Evolutionary conservation across 2,329 filamentous ascomycete species (phyloP), one percentile per base, ranked within the genome.

Genomic region (Colletotrichum zoysiae): DNA sequence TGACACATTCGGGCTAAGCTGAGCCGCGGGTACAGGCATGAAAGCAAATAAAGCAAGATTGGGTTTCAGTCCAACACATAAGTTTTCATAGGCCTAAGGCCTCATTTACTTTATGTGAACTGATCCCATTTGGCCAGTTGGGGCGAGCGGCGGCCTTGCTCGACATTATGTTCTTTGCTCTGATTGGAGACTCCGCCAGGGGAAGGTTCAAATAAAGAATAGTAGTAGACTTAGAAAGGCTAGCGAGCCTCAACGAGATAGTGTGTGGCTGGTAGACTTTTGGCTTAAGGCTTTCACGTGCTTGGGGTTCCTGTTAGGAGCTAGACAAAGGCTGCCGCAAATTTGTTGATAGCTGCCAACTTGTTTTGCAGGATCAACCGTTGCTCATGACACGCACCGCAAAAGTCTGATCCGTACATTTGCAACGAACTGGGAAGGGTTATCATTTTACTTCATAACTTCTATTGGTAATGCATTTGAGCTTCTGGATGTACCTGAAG

Each of bases 41-140:
- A 20, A 4, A 48, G 42, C 1, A 7, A 23, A 33, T 23, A 44
- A 14, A 12, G 56, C 18, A 35, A 16, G 4, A 26, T 9, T 30
- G 12, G 23, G 42, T 35, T 48, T 30, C 33, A 50, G 18, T 42
- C 6, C 2, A 23, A 8, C 30, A 35, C 12, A 11, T 11, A 35
- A 23, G 35, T 14, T 51, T 35, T 23, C 2, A 33, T 30, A 57
- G 30, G 30, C 20, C 4, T 12, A 53, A 38, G 46, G 35, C 5
- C 14, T 30, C 38, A 42, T 35, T 33, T 16, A 9, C 16, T 8
- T 5, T 3, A 16, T 61, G 3, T 23, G 33, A 30, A 30, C 42
- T 61, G 64, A 44, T 62, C 63, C 42, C 46, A 57, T 46, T 56
- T 63, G 38, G 14, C 46, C 9, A 33, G 18, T 20, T 20, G 23